Evolutionary conservation across 1,139 yeast genomes (phyloP), one percentile per base, ranked within the genome.

Genomic region (Magnusiomyces tetraspermus): DNA sequence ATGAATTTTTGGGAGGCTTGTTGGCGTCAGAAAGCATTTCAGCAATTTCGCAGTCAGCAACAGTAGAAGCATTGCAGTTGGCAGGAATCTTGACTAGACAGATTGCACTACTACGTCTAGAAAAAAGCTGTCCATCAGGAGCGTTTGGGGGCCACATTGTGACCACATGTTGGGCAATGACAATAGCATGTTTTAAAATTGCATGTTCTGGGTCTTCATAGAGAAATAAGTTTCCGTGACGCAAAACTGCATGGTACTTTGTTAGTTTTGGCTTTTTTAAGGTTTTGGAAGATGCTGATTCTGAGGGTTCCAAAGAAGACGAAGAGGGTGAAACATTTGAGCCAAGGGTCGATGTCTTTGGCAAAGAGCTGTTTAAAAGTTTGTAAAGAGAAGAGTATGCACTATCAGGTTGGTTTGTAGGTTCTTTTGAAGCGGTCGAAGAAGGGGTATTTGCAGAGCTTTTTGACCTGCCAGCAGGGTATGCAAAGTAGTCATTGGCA

Each of bases 201-300:
- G 75, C 76, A 62, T 81, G 73, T 50, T 75, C 72, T 57, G 84
- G 84, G 60, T 83, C 86, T 58, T 80, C 80, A 68, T 86, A 90
- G 13, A 92, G 71, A 62, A 90, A 87, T 53, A 92, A 69, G 62
- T 89, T 89, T 0, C 97, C 96, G 62, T 89, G 96, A 59, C 84
- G 61, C 26, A 69, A 60, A 60, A 79, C 70, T 1, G 70, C 73
- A 62, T 63, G 68, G 56, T 64, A 64, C 52, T 60, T 64, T 47
- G 61, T 67, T 57, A 63, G 58, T 45, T 65, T 60, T 1, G 70
- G 59, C 22, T 52, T 54, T 48, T 50, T 55, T 11, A 37, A 31
- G 3, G 49, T 40, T 30, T 45, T 40, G 6, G 46, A 38, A 2
- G 50, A 23, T 15, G 42, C n/a, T 28, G 51, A 23, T 19, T 45